These are phyloP conservation scores for Wickerhamiella vanderwaltii DNA, from an alignment of 805 yeast genomes.

Conservation along the genomic window DNA sequence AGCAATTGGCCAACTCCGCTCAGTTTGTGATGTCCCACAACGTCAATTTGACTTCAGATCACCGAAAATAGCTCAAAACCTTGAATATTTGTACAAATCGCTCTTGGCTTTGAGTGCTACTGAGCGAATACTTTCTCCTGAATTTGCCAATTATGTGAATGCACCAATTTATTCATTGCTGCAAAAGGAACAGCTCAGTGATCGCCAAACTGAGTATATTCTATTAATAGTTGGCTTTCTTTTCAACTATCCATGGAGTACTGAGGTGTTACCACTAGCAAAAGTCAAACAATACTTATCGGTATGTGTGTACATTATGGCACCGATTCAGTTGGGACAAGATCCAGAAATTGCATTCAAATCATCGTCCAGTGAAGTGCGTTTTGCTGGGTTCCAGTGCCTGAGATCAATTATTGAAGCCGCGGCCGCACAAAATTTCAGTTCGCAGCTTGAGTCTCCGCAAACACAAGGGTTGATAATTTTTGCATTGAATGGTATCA, in stretches of 20 bases:
- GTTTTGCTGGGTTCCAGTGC: slow-evolving; percentile 23
- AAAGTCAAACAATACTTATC: slow-evolving; percentile 21
- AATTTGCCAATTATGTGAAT: slow-evolving; percentile 48
- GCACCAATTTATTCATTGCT: slow-evolving; percentile 47
- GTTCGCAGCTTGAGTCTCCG: slow-evolving; percentile 13
- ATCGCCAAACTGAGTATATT: slow-evolving; percentile 35
- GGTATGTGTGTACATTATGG: slow-evolving; percentile 21
- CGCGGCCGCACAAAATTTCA: slow-evolving; percentile 11
- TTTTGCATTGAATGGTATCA: slow-evolving; percentile 2
- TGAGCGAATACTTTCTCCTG: background rate
- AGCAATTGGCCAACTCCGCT: background rate
- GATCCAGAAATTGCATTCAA: slow-evolving; percentile 14
- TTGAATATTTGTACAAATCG: background rate
- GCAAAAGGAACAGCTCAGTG: slow-evolving; percentile 36
- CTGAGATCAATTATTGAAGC: slow-evolving; percentile 19
- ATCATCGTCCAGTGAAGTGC: slow-evolving; percentile 17
- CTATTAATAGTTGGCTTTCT: slow-evolving; percentile 36
- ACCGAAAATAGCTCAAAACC: slow-evolving; percentile 23
- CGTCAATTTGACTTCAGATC: slow-evolving; percentile 17
- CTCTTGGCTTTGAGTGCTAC: background rate
- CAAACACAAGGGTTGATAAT: slow-evolving; percentile 15
- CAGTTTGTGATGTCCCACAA: slow-evolving; percentile 11
- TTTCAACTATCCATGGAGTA: slow-evolving; percentile 23
- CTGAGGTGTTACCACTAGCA: slow-evolving; percentile 14
- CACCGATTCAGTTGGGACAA: slow-evolving; percentile 16